A percentile compares a stretch with the other conserved stretches of the same genome.
Evolutionary conservation across 441 rosid species (phyloP).

Genomic region (Erodium moschatum): DNA sequence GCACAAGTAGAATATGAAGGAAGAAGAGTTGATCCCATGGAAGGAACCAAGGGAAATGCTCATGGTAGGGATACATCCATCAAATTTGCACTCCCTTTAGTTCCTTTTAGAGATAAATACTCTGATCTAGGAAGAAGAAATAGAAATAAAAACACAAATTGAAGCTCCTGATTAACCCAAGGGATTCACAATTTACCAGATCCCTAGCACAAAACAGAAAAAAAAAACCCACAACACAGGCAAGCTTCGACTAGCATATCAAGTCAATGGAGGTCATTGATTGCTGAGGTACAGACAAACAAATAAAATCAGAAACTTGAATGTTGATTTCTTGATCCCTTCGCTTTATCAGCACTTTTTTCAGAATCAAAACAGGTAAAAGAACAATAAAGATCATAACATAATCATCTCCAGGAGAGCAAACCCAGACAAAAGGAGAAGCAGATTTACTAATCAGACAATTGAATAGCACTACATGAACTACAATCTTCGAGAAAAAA

Average conservation of each 20-base stretch:
- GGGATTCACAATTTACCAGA: background rate
- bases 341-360: background rate
- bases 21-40: background rate
- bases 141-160: background rate
- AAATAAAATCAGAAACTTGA: background rate
- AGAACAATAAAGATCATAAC: slow-evolving; percentile 16
- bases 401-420: background rate
- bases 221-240: background rate
- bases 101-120: too few relatives aligned
- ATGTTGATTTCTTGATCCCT: background rate
- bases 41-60: too few relatives aligned
- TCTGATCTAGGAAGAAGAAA: too few relatives aligned
- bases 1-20: background rate
- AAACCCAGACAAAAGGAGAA: slow-evolving; percentile 10
- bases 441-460: slow-evolving; percentile 20
- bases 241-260: background rate
- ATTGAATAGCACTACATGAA: slow-evolving; percentile 14
- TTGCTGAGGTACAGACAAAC: background rate
- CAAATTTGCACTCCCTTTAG: too few relatives aligned
- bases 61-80: too few relatives aligned
- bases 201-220: background rate
- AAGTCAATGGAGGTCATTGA: slow-evolving; percentile 2
- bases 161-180: background rate
- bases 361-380: slow-evolving; percentile 2
- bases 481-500: slow-evolving; percentile 27